Percentiles rank a stretch among this genome's conserved stretches.
phyloP scores from a whole-genome alignment of 352 stramenopile genomes.

The Pythium pectinolyticum region DNA sequence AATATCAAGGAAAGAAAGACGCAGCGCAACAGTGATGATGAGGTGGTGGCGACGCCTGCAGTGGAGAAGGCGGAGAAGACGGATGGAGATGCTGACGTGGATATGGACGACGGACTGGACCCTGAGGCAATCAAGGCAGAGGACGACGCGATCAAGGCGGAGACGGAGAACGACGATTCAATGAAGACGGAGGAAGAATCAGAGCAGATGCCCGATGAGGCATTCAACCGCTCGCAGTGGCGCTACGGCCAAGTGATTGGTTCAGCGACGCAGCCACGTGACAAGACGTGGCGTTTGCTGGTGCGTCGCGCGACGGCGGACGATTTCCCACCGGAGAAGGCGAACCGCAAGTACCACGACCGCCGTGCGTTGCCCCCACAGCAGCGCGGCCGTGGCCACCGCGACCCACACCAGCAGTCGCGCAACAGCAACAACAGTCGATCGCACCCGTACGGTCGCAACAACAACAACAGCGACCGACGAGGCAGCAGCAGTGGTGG shows the following conservation, averaged over 20 bases:
- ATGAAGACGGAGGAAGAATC: no score
- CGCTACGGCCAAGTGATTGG: constrained; percentile 50
- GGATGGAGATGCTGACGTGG: constrained; percentile 51
- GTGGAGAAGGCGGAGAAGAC: not conserved
- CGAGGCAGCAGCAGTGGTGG: not conserved
- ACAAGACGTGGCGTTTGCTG: constrained; percentile 74
- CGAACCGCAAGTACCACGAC: constrained; percentile 74
- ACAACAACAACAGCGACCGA: not conserved
- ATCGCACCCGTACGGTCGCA: constrained; percentile 21
- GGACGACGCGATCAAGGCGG: constrained; percentile 13
- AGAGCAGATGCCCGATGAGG: constrained; percentile 46
- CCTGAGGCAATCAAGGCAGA: constrained; percentile 22
- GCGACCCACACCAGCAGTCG: constrained; percentile 14
- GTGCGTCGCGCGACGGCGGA: constrained; percentile 70
- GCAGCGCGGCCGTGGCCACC: constrained; percentile 29
- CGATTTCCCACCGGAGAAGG: constrained; percentile 82
- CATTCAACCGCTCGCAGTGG: constrained; percentile 71
- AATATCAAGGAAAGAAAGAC: constrained; percentile 23
- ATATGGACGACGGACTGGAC: constrained; percentile 49
- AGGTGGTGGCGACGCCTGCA: not conserved
- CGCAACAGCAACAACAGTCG: constrained; percentile 6
- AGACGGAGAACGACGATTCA: no score
- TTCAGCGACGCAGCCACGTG: constrained; percentile 44
- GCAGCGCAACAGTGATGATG: not conserved
- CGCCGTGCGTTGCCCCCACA: constrained; percentile 28